phyloP scores from a whole-genome alignment of 2,329 filamentous ascomycete species.

The Cladosporium phlei region DNA sequence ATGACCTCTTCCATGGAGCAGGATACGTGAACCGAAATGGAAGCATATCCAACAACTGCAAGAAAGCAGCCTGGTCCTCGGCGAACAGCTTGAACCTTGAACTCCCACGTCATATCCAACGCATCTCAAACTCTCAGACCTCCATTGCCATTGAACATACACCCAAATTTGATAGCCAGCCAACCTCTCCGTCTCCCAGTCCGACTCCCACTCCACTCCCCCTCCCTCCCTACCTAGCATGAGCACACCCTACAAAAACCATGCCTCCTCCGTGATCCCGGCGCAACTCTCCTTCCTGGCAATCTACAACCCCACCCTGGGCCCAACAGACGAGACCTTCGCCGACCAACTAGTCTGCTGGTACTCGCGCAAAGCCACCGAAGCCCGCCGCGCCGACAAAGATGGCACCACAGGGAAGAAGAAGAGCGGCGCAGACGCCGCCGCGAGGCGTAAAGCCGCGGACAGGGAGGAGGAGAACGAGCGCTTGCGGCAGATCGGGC shows the following conservation, averaged over 20 bases:
- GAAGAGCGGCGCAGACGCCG: neutral
- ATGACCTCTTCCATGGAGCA: too few relatives aligned
- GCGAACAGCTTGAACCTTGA: too few relatives aligned
- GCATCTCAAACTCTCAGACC: neutral
- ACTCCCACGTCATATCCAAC: neutral
- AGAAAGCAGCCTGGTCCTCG: too few relatives aligned
- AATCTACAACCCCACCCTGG: slow-evolving; percentile 88
- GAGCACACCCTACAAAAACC: slow-evolving; percentile 8
- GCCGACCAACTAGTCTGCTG: slow-evolving; percentile 90
- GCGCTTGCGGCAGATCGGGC: slow-evolving; percentile 82
- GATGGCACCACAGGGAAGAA: too few relatives aligned
- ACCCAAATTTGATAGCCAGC: neutral
- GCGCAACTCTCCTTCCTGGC: slow-evolving; percentile 85
- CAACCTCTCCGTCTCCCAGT: too few relatives aligned
- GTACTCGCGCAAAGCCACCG: slow-evolving; percentile 51
- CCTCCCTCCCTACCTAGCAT: slow-evolving; percentile 3
- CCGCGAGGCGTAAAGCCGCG: slow-evolving; percentile 30
- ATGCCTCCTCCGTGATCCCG: slow-evolving; percentile 41
- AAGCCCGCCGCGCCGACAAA: slow-evolving; percentile 24
- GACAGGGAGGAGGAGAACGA: slow-evolving; percentile 69
- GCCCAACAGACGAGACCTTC: slow-evolving; percentile 66
- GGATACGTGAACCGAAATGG: too few relatives aligned
- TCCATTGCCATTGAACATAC: neutral
- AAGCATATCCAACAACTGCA: too few relatives aligned
- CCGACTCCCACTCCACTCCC: neutral